These are phyloP conservation scores for Kwoniella dejecticola DNA, from an alignment of 768 basidiomycete genomes.

Conservation along the genomic window DNA sequence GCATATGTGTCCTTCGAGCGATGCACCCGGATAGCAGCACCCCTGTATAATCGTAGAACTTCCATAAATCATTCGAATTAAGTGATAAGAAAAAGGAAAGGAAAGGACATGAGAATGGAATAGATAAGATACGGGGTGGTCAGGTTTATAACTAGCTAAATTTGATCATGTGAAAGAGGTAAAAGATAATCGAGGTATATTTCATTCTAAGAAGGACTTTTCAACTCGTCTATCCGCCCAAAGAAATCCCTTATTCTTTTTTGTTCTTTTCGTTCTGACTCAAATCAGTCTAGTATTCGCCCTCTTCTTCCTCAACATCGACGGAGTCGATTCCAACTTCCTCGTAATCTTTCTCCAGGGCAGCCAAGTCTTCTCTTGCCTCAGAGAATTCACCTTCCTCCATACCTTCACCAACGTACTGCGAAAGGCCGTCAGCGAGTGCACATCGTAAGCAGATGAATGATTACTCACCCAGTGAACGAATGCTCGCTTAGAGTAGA, in stretches of 20 bases:
- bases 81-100: background rate
- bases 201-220: background rate
- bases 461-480: conserved; percentile 56
- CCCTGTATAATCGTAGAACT: conserved; percentile 5
- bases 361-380: conserved; percentile 96
- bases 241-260: conserved; percentile 2
- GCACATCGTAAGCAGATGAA: conserved; percentile 61
- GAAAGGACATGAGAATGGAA: background rate
- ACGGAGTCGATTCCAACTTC: conserved; percentile 57
- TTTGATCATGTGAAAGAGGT: background rate
- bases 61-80: conserved; percentile 14
- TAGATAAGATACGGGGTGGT: background rate
- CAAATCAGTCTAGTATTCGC: conserved; percentile 51
- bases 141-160: no score
- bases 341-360: conserved; percentile 75
- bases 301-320: conserved; percentile 56
- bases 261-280: background rate
- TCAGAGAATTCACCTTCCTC: conserved; percentile 99
- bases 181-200: background rate
- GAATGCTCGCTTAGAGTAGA: conserved; percentile 75
- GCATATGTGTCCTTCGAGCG: background rate
- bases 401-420: conserved; percentile 99
- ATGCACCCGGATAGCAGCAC: background rate
- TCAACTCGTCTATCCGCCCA: background rate
- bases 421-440: conserved; percentile 46